A percentile compares a stretch with the other conserved stretches of the same genome.
These are phyloP conservation scores for Phytophthora sp. DNA, from an alignment of 352 stramenopile species.

Conservation along the genomic window DNA sequence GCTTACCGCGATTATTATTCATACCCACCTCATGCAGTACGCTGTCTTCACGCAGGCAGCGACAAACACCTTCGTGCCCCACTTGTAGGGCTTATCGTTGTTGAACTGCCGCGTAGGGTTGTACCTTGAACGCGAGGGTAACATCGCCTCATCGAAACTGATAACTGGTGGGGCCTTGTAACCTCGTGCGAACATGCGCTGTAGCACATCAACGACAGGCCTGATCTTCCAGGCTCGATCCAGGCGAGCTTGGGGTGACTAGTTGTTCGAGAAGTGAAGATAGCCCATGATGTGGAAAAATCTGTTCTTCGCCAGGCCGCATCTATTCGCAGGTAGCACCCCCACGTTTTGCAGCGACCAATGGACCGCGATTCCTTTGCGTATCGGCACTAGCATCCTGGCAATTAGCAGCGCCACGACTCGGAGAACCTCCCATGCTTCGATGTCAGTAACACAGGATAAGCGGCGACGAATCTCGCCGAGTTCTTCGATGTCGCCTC, in stretches of 20 bases:
- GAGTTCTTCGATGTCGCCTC: neutral
- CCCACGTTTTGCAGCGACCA: no score
- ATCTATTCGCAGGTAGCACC: neutral
- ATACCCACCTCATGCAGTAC: neutral
- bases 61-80: conserved; percentile 5
- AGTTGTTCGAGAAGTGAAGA: neutral
- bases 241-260: neutral
- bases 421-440: neutral
- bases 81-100: conserved; percentile 6
- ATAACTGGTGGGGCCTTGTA: neutral
- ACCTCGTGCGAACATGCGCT: neutral
- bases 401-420: neutral
- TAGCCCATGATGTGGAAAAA: no score
- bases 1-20: neutral
- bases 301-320: neutral
- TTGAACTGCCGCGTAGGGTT: no score
- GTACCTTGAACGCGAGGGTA: no score
- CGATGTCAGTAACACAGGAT: neutral
- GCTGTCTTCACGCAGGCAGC: neutral
- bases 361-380: neutral
- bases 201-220: no score
- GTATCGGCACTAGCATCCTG: neutral
- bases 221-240: neutral
- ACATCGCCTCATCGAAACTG: no score
- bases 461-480: neutral